Conservation (phyloP, 1,139 yeast genomes). For the Geotrichum klebahnii region DNA sequence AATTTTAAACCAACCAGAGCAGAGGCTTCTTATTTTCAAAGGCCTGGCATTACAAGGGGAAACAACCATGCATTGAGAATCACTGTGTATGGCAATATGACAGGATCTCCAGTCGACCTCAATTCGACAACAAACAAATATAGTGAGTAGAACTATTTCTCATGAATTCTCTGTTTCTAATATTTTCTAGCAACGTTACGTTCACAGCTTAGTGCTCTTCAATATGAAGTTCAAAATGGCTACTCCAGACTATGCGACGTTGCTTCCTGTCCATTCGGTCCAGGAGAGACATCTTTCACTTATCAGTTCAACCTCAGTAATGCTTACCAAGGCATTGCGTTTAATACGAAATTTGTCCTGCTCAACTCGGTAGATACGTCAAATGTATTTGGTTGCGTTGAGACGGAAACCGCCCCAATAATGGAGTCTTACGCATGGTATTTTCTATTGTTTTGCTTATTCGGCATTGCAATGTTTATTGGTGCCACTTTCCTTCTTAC, state of each 20-base stretch:
- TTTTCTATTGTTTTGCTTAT: constrained; percentile 45
- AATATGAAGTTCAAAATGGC: constrained; percentile 25
- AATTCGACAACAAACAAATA: constrained; percentile 31
- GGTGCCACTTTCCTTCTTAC: constrained; percentile 45
- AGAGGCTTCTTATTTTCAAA: constrained; percentile 1
- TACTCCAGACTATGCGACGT: constrained; percentile 34
- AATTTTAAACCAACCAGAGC: constrained; percentile 11
- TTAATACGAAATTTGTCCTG: constrained; percentile 33
- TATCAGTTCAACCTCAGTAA: constrained; percentile 29
- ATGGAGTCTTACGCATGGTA: constrained; percentile 43
- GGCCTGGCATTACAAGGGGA: not conserved
- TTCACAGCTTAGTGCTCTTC: constrained; percentile 28
- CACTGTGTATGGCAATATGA: constrained; percentile 30
- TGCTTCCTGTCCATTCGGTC: constrained; percentile 34
- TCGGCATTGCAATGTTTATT: constrained; percentile 46
- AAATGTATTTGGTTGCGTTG: constrained; percentile 47
- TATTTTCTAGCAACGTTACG: constrained; percentile 29
- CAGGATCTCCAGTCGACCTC: constrained; percentile 29
- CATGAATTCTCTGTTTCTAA: not conserved
- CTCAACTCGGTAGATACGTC: constrained; percentile 41
- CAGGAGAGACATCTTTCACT: constrained; percentile 28
- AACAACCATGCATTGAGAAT: constrained; percentile 23
- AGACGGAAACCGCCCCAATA: constrained; percentile 50
- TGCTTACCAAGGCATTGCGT: constrained; percentile 34
- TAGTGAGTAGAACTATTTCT: constrained; percentile 15